A percentile compares a stretch with the other conserved stretches of the same genome.
These are phyloP conservation scores for Coemansia sp. DNA, from an alignment of 192 early-diverging fungal genomes.

Conservation along the genomic window DNA sequence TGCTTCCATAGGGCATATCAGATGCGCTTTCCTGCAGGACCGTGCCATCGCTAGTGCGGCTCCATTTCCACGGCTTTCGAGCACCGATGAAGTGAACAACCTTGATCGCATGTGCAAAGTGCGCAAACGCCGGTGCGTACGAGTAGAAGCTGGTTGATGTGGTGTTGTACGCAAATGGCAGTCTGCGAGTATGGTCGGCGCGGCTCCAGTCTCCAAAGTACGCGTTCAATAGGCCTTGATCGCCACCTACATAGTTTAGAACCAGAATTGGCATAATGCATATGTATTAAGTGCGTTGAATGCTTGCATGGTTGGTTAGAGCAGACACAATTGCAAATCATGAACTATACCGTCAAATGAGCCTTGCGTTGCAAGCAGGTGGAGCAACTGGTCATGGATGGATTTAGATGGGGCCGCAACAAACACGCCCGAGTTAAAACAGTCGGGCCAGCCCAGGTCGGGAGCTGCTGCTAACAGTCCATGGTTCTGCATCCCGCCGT, in stretches of 20 bases:
- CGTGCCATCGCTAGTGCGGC: slow-evolving; percentile 21
- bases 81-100: slow-evolving; percentile 88
- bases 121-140: slow-evolving; percentile 76
- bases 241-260: slow-evolving; percentile 63
- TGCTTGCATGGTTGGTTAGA: neutral
- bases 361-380: slow-evolving; percentile 45
- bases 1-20: slow-evolving; percentile 1
- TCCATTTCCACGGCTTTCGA: slow-evolving; percentile 78
- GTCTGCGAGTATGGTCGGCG: slow-evolving; percentile 57
- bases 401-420: slow-evolving; percentile 55
- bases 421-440: slow-evolving; percentile 92
- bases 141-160: slow-evolving; percentile 42
- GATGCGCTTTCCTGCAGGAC: slow-evolving; percentile 22
- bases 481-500: slow-evolving; percentile 52
- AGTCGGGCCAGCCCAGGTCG: slow-evolving; percentile 95
- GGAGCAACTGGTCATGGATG: slow-evolving; percentile 43
- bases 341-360: slow-evolving; percentile 76
- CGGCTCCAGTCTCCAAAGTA: slow-evolving; percentile 81
- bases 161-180: slow-evolving; percentile 86
- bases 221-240: slow-evolving; percentile 88
- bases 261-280: neutral
- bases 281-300: neutral
- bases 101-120: slow-evolving; percentile 64
- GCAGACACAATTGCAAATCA: neutral
- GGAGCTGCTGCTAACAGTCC: slow-evolving; percentile 79